A percentile compares a stretch with the other conserved stretches of the same genome.
Evolutionary conservation across 2,329 filamentous ascomycete genomes (phyloP).

Genomic region (Exophiala oligosperma): DNA sequence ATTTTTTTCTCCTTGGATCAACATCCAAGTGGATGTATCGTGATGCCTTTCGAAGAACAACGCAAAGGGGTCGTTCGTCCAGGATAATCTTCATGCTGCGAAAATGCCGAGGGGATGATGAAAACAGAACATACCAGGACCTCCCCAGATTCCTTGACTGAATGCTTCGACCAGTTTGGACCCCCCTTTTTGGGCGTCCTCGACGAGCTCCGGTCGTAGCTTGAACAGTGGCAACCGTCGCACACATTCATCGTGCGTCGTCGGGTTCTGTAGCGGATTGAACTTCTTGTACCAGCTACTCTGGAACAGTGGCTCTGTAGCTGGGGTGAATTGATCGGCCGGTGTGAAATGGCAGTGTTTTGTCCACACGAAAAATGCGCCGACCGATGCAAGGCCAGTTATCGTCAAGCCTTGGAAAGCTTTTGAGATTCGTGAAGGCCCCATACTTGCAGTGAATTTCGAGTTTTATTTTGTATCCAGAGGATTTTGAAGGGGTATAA

Average conservation of each 20-base stretch:
- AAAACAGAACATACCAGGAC: slow-evolving; percentile 2
- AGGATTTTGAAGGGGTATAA: too few relatives aligned
- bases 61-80: too few relatives aligned
- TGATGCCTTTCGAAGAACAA: background rate
- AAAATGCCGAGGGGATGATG: background rate
- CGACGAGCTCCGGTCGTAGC: slow-evolving; percentile 64
- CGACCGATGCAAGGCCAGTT: slow-evolving; percentile 51
- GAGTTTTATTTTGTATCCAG: too few relatives aligned
- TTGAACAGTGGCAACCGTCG: slow-evolving; percentile 62
- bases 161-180: slow-evolving; percentile 62
- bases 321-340: slow-evolving; percentile 54
- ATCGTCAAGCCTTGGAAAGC: slow-evolving; percentile 46
- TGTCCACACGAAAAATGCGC: slow-evolving; percentile 53
- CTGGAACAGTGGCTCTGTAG: slow-evolving; percentile 62
- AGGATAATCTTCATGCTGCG: background rate
- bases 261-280: slow-evolving; percentile 64
- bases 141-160: slow-evolving; percentile 64
- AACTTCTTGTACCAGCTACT: slow-evolving; percentile 57
- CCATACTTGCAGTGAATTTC: background rate
- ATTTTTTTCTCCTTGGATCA: background rate
- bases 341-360: slow-evolving; percentile 58
- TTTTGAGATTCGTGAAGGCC: slow-evolving; percentile 19
- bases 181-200: slow-evolving; percentile 51
- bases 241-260: slow-evolving; percentile 64
- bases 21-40: background rate